Percentiles rank a stretch among this genome's conserved stretches.
Conservation (phyloP, 148 eudicot species). For the Rhododendron mucronatum region DNA sequence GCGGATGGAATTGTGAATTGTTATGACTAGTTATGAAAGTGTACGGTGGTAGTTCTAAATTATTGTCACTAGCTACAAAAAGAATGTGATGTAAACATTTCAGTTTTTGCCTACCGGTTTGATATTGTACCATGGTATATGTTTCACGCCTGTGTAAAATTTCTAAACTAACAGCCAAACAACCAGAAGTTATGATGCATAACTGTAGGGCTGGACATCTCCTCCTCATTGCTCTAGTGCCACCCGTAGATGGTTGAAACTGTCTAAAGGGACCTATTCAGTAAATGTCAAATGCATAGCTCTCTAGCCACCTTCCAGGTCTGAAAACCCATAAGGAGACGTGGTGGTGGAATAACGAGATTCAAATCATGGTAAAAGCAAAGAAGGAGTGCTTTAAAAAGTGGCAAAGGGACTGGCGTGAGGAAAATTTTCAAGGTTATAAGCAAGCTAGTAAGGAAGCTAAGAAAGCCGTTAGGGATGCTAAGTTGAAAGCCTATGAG, state of each 20-base stretch:
- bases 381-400: too few species aligned
- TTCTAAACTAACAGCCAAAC: not conserved
- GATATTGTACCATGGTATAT: not conserved
- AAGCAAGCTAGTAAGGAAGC: too few species aligned
- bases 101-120: not conserved
- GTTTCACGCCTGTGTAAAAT: not conserved
- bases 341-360: too few species aligned
- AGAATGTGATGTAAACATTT: not conserved
- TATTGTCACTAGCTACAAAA: not conserved
- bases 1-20: not conserved
- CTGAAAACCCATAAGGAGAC: conserved; percentile 4
- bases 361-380: too few species aligned
- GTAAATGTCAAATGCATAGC: not conserved
- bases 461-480: too few species aligned
- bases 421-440: too few species aligned
- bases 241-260: not conserved
- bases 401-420: too few species aligned
- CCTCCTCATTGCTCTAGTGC: not conserved
- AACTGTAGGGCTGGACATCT: not conserved
- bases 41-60: not conserved
- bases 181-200: too few species aligned
- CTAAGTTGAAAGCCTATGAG: too few species aligned
- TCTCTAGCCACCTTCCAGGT: not conserved
- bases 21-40: not conserved
- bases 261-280: not conserved